A percentile compares a stretch with the other conserved stretches of the same genome.
phyloP scores from a whole-genome alignment of 23 red algal species.

The Agarophyton chilense region DNA sequence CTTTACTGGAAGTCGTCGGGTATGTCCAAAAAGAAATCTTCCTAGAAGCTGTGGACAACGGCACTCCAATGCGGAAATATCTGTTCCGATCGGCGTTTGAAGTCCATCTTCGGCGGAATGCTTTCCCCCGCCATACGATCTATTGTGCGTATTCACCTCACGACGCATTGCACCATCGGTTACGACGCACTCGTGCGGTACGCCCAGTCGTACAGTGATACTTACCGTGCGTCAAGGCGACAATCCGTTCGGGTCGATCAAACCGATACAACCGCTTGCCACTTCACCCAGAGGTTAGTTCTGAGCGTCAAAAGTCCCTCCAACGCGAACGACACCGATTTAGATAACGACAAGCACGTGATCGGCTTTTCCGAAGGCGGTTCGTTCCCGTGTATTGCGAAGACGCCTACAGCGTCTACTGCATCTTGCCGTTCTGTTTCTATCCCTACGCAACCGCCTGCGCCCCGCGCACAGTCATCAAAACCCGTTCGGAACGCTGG shows the following conservation, averaged over 20 bases:
- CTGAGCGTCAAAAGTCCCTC: too few relatives aligned
- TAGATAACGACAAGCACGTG: too few relatives aligned
- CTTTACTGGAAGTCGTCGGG: neutral
- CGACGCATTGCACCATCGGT: neutral
- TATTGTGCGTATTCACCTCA: neutral
- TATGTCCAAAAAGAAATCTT: neutral
- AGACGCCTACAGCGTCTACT: too few relatives aligned
- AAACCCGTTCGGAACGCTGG: too few relatives aligned
- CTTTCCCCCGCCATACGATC: neutral
- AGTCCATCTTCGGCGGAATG: neutral
- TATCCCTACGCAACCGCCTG: neutral
- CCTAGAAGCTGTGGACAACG: neutral
- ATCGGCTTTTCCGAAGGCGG: too few relatives aligned
- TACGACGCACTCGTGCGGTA: neutral
- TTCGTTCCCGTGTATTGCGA: too few relatives aligned
- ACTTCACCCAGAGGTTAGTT: too few relatives aligned
- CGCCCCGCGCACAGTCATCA: neutral
- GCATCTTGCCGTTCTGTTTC: too few relatives aligned
- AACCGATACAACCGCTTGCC: too few relatives aligned
- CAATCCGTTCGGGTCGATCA: neutral
- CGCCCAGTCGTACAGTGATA: neutral
- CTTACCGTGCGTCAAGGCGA: neutral
- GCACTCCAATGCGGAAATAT: neutral
- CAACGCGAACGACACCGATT: too few relatives aligned
- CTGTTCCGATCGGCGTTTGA: neutral